Percentiles rank a stretch among this genome's conserved stretches.
Conservation (phyloP, 2,329 filamentous ascomycete species). For the Onygenales sp. region DNA sequence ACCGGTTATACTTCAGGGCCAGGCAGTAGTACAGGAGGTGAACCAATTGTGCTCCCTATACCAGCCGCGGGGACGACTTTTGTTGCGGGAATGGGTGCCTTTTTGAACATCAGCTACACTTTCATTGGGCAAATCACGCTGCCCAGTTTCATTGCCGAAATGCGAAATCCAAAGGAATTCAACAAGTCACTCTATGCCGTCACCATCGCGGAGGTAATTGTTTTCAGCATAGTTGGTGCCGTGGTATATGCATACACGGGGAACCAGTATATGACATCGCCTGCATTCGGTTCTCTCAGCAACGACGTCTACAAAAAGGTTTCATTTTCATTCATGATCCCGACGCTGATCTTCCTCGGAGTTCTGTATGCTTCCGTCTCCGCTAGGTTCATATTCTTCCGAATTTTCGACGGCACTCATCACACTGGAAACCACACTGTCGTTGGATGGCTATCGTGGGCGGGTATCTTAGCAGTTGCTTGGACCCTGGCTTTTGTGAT, state of each 20-base stretch:
- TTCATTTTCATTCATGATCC: conserved; percentile 90
- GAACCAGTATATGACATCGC: conserved; percentile 77
- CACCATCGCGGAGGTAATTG: conserved; percentile 75
- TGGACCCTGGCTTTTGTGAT: conserved; percentile 92
- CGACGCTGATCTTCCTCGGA: conserved; percentile 84
- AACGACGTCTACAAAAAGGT: conserved; percentile 72
- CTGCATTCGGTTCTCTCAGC: conserved; percentile 76
- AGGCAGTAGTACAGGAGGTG: conserved; percentile 41
- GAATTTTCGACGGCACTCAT: conserved; percentile 66
- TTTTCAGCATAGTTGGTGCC: conserved; percentile 73
- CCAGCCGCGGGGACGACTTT: conserved; percentile 66
- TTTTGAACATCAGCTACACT: conserved; percentile 92
- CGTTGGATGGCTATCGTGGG: conserved; percentile 72
- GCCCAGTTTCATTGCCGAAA: conserved; percentile 91
- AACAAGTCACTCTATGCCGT: conserved; percentile 88
- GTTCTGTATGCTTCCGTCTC: conserved; percentile 86
- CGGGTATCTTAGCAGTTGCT: conserved; percentile 55
- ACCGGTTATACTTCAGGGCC: conserved; percentile 51
- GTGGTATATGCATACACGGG: conserved; percentile 83
- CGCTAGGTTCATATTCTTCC: conserved; percentile 85
- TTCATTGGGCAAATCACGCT: conserved; percentile 94
- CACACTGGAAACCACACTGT: conserved; percentile 76
- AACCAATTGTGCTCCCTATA: conserved; percentile 58
- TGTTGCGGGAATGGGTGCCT: conserved; percentile 72
- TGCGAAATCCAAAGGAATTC: conserved; percentile 73